Conservation (phyloP, 1,284 basidiomycete species). For the Hymenochaete sp. region DNA sequence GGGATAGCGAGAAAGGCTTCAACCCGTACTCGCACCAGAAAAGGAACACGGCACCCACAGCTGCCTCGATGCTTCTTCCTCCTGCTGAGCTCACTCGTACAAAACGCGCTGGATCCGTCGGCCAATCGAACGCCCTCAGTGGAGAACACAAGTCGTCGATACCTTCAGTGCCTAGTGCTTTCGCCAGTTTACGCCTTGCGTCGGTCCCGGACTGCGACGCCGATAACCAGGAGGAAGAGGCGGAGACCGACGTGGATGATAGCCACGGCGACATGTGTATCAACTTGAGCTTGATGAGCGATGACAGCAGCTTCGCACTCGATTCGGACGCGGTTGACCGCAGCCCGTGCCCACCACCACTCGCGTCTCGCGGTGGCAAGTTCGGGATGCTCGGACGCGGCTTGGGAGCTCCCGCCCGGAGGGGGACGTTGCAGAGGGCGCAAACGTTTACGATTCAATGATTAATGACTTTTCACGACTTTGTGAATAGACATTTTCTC, state of each 20-base stretch:
- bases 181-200: too few species aligned
- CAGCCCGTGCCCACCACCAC: constrained; percentile 72
- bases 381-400: constrained; percentile 14
- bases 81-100: constrained; percentile 55
- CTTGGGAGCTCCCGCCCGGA: constrained; percentile 2
- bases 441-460: constrained; percentile 9
- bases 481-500: too few species aligned
- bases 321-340: constrained; percentile 63
- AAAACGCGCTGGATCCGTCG: constrained; percentile 37
- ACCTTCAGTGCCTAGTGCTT: too few species aligned
- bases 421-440: constrained; percentile 14
- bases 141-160: constrained; percentile 36
- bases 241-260: too few species aligned
- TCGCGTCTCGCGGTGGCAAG: constrained; percentile 16
- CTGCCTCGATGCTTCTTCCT: constrained; percentile 47
- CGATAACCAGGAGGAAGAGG: too few species aligned
- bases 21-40: constrained; percentile 33
- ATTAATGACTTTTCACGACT: too few species aligned
- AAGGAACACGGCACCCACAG: constrained; percentile 44
- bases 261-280: constrained; percentile 57
- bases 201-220: too few species aligned
- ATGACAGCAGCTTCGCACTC: constrained; percentile 38
- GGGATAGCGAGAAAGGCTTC: constrained; percentile 31
- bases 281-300: constrained; percentile 41
- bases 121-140: constrained; percentile 8